Conservation (phyloP, 2,329 filamentous ascomycete species). For the Cordyceps javanica region DNA sequence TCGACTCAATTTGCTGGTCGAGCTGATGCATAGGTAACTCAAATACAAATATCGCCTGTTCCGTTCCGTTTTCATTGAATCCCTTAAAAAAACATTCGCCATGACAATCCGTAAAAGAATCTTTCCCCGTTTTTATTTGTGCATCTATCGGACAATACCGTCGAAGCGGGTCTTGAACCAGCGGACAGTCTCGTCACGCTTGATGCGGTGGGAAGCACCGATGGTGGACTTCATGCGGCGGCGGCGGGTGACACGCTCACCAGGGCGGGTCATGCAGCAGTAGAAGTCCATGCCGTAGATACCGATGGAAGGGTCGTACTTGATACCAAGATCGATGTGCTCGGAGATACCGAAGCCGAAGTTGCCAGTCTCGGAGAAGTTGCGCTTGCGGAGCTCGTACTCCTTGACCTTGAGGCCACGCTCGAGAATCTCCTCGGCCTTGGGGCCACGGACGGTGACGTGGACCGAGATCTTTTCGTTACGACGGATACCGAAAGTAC, state of each 20-base stretch:
- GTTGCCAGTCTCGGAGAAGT: slow-evolving; percentile 99
- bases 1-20: slow-evolving; percentile 49
- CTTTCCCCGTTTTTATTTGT: slow-evolving; percentile 17
- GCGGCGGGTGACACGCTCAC: slow-evolving; percentile 95
- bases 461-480: slow-evolving; percentile 99
- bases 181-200: slow-evolving; percentile 90
- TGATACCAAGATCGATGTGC: slow-evolving; percentile 99
- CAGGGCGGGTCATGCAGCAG: slow-evolving; percentile 99
- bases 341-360: slow-evolving; percentile 99
- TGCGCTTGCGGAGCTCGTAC: slow-evolving; percentile 98
- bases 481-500: slow-evolving; percentile 99
- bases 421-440: slow-evolving; percentile 99
- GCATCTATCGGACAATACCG: slow-evolving; percentile 92
- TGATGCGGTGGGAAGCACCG: slow-evolving; percentile 87
- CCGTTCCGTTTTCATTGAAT: slow-evolving; percentile 21
- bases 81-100: slow-evolving; percentile 32
- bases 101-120: slow-evolving; percentile 33
- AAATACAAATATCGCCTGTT: slow-evolving; percentile 33
- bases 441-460: slow-evolving; percentile 96
- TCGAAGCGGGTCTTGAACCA: slow-evolving; percentile 93
- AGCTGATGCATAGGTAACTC: slow-evolving; percentile 43
- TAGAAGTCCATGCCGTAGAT: slow-evolving; percentile 99
- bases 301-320: slow-evolving; percentile 97
- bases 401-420: slow-evolving; percentile 99
- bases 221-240: slow-evolving; percentile 83